A percentile compares a stretch with the other conserved stretches of the same genome.
phyloP scores from a whole-genome alignment of 805 yeast species.

The Starmerella vaccinii region DNA sequence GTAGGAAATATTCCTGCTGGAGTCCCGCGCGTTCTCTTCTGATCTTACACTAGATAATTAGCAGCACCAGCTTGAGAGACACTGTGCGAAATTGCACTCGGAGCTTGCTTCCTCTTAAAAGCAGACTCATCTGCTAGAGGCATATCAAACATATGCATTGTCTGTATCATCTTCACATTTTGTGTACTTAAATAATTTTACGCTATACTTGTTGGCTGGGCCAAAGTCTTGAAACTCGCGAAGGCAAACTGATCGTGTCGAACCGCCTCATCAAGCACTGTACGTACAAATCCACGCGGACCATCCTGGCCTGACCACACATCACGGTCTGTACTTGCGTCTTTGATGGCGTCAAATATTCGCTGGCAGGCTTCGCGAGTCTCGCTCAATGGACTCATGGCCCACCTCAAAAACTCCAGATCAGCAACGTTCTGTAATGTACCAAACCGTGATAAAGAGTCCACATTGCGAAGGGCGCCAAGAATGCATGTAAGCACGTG shows the following conservation, averaged over 20 bases:
- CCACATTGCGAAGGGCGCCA: conserved; percentile 37
- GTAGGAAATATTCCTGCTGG: conserved; percentile 19
- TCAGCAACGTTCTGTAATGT: conserved; percentile 45
- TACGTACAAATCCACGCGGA: conserved; percentile 24
- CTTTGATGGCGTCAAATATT: conserved; percentile 28
- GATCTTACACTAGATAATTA: background rate
- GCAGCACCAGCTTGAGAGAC: too few species aligned
- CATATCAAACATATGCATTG: too few species aligned
- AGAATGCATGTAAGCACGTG: conserved; percentile 34
- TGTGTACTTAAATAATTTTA: background rate
- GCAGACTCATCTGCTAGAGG: too few species aligned
- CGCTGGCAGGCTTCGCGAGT: conserved; percentile 24
- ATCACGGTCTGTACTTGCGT: conserved; percentile 23
- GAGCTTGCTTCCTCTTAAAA: too few species aligned
- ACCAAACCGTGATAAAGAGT: conserved; percentile 39
- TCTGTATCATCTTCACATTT: too few species aligned
- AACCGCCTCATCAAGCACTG: conserved; percentile 20
- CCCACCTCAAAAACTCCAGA: conserved; percentile 40
- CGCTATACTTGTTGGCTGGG: background rate
- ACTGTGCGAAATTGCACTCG: too few species aligned
- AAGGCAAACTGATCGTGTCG: conserved; percentile 22
- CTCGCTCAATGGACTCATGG: conserved; percentile 27
- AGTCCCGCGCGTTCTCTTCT: conserved; percentile 16
- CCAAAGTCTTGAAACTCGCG: conserved; percentile 19
- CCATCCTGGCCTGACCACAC: conserved; percentile 26